phyloP scores from a whole-genome alignment of 495 filamentous ascomycete genomes.

The Penicillium fimorum region DNA sequence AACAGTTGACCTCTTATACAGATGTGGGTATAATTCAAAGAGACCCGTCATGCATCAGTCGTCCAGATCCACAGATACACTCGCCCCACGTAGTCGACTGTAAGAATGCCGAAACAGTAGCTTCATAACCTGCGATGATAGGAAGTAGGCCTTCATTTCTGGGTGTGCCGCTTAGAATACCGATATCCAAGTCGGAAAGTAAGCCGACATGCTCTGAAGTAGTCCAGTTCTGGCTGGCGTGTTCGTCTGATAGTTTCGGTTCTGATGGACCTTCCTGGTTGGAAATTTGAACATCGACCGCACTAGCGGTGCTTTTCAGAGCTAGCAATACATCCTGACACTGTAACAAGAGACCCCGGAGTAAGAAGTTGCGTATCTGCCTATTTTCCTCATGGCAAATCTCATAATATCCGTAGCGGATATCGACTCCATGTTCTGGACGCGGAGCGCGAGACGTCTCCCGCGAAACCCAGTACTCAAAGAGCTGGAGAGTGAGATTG shows the following conservation, averaged over 20 bases:
- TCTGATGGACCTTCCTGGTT: conserved; percentile 14
- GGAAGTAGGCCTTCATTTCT: conserved; percentile 30
- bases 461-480: conserved; percentile 38
- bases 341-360: conserved; percentile 32
- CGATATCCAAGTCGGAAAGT: conserved; percentile 13
- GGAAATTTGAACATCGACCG: conserved; percentile 7
- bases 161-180: conserved; percentile 3
- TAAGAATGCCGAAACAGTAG: conserved; percentile 34
- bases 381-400: conserved; percentile 35
- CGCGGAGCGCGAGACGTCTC: conserved; percentile 22
- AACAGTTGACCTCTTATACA: conserved; percentile 7
- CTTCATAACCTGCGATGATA: conserved; percentile 37
- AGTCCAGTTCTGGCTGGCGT: conserved; percentile 11
- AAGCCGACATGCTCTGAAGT: conserved; percentile 9
- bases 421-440: conserved; percentile 21
- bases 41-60: conserved; percentile 7
- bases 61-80: conserved; percentile 34
- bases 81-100: conserved; percentile 30
- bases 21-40: conserved; percentile 7
- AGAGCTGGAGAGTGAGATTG: conserved; percentile 36
- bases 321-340: conserved; percentile 31
- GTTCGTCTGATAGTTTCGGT: conserved; percentile 8
- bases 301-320: conserved; percentile 25
- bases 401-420: conserved; percentile 44
- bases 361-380: conserved; percentile 34